phyloP scores from a whole-genome alignment of 768 basidiomycete genomes.

The Rhizopogon roseolus region DNA sequence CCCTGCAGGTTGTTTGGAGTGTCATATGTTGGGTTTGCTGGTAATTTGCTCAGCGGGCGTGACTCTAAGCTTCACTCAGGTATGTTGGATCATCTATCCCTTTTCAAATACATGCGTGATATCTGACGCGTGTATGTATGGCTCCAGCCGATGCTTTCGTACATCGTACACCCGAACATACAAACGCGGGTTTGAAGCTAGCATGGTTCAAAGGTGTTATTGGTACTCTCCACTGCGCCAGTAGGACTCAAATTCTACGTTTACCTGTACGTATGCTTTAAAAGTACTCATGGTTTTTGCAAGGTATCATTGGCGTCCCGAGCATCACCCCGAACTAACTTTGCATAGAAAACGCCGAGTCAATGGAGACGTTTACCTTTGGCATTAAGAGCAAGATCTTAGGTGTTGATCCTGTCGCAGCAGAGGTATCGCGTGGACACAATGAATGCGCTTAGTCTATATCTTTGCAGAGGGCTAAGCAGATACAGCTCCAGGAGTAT shows the following conservation, averaged over 20 bases:
- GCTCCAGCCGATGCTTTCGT: conserved; percentile 27
- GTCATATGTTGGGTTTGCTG: conserved; percentile 91
- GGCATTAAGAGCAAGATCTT: conserved; percentile 82
- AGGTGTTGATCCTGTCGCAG: conserved; percentile 75
- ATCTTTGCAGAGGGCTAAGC: conserved; percentile 29
- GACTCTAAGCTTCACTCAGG: conserved; percentile 65
- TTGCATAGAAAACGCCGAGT: conserved; percentile 36
- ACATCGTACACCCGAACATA: conserved; percentile 21
- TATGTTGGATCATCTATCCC: conserved; percentile 1
- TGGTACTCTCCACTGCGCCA: conserved; percentile 96
- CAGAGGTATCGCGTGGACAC: conserved; percentile 78
- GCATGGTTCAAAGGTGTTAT: conserved; percentile 83
- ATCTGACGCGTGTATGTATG: conserved; percentile 7
- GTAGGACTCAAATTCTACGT: conserved; percentile 92
- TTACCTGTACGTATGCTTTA: conserved; percentile 61
- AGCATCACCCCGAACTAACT: conserved; percentile 20
- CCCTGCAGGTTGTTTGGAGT: conserved; percentile 87
- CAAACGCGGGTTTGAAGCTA: conserved; percentile 73
- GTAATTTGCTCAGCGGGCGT: conserved; percentile 89
- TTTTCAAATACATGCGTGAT: conserved; percentile 12
- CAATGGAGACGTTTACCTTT: conserved; percentile 75
- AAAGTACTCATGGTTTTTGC: conserved; percentile 34
- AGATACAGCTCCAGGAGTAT: conserved; percentile 9
- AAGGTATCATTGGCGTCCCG: conserved; percentile 11
- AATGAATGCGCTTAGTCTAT: conserved; percentile 75